These are phyloP conservation scores for Spathaspora jeffriesii DNA, from an alignment of 1,139 yeast genomes.

Conservation along the genomic window DNA sequence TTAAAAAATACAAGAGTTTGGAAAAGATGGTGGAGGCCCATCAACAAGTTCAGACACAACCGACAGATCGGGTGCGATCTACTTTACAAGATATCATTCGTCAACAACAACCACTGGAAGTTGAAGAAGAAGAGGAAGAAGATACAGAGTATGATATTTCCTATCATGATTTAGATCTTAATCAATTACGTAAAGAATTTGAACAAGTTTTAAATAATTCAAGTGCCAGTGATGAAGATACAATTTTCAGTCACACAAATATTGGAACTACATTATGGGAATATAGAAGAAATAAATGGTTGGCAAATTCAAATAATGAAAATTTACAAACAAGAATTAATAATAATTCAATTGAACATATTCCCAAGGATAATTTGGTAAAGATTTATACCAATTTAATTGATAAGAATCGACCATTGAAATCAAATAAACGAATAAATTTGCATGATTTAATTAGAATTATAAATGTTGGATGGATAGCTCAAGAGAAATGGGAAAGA, in stretches of 20 bases:
- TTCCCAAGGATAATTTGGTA: constrained; percentile 51
- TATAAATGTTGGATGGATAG: constrained; percentile 71
- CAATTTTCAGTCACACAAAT: constrained; percentile 12
- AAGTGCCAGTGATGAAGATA: constrained; percentile 10
- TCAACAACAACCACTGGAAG: constrained; percentile 15
- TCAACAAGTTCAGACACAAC: background rate
- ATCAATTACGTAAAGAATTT: constrained; percentile 26
- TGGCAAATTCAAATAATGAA: constrained; percentile 14
- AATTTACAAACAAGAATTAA: constrained; percentile 15
- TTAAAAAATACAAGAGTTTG: too few relatives aligned
- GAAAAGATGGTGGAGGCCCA: constrained; percentile 36
- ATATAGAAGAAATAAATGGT: constrained; percentile 60
- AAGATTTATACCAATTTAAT: constrained; percentile 60
- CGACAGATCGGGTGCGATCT: constrained; percentile 6
- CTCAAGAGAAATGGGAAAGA: constrained; percentile 63
- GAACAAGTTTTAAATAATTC: constrained; percentile 13
- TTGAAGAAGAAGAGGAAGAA: constrained; percentile 13
- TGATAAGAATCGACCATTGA: constrained; percentile 56
- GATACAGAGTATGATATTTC: constrained; percentile 14
- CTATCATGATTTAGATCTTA: constrained; percentile 28
- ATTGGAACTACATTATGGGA: constrained; percentile 62
- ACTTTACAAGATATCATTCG: constrained; percentile 30
- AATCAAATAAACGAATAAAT: constrained; percentile 51
- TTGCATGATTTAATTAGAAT: constrained; percentile 59
- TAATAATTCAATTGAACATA: constrained; percentile 32